Conservation (phyloP, 2,329 filamentous ascomycete genomes). For the Aspergillus terreus region DNA sequence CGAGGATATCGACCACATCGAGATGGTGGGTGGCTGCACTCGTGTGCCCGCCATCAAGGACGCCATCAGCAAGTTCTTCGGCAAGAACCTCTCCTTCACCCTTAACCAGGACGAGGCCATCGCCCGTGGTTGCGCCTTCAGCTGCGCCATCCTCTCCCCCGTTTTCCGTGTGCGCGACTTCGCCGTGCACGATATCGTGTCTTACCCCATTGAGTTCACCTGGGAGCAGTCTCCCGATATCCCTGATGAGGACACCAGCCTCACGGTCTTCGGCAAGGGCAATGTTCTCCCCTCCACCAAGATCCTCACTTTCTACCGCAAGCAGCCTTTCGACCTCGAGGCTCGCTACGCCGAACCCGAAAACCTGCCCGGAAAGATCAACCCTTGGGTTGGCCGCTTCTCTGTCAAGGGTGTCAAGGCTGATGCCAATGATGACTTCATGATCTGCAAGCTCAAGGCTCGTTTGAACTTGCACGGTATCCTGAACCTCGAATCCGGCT, state of each 20-base stretch:
- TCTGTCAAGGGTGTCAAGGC: slow-evolving; percentile 97
- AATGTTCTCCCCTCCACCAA: slow-evolving; percentile 98
- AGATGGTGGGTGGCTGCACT: slow-evolving; percentile 91
- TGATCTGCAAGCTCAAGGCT: slow-evolving; percentile 99
- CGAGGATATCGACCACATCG: slow-evolving; percentile 89
- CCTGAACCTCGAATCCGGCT: slow-evolving; percentile 92
- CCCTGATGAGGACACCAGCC: slow-evolving; percentile 93
- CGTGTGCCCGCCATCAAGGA: slow-evolving; percentile 93
- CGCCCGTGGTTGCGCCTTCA: slow-evolving; percentile 92
- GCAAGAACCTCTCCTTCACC: slow-evolving; percentile 89
- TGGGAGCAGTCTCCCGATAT: slow-evolving; percentile 99
- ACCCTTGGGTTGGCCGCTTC: slow-evolving; percentile 95
- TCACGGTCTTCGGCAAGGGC: slow-evolving; percentile 96
- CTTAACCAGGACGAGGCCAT: slow-evolving; percentile 98
- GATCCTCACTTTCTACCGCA: slow-evolving; percentile 98
- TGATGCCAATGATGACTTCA: slow-evolving; percentile 91
- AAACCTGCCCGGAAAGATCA: slow-evolving; percentile 78
- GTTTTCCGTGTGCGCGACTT: slow-evolving; percentile 99
- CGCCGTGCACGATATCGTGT: slow-evolving; percentile 93
- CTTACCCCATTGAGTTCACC: slow-evolving; percentile 96
- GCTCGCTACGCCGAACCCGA: slow-evolving; percentile 89
- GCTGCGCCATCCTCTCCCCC: slow-evolving; percentile 93
- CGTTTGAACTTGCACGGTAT: slow-evolving; percentile 94
- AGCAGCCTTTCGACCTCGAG: slow-evolving; percentile 95
- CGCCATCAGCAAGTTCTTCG: slow-evolving; percentile 83